Conservation (phyloP, 2,329 filamentous ascomycete genomes). For the Alternaria panax region DNA sequence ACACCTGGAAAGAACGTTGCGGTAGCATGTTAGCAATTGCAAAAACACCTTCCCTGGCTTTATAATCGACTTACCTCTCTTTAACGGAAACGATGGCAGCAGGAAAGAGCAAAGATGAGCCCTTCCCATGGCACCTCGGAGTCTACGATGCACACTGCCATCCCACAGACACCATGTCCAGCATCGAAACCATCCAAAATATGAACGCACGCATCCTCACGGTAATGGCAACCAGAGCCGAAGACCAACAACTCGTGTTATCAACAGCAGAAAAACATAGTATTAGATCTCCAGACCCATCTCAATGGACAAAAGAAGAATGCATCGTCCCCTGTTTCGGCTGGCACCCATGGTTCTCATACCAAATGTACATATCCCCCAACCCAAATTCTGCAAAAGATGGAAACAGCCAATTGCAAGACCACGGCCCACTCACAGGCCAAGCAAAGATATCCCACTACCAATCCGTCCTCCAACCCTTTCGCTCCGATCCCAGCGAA, state of each 20-base stretch:
- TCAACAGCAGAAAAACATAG: constrained; percentile 65
- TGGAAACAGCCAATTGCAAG: constrained; percentile 3
- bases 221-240: constrained; percentile 77
- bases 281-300: constrained; percentile 46
- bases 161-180: constrained; percentile 78
- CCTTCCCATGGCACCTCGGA: constrained; percentile 73
- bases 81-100: constrained; percentile 1
- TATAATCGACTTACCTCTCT: too few species aligned
- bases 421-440: constrained; percentile 56
- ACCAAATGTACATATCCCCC: constrained; percentile 68
- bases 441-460: constrained; percentile 67
- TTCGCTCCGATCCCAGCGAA: constrained; percentile 34
- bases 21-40: background rate
- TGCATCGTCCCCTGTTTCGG: constrained; percentile 76
- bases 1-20: background rate
- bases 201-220: constrained; percentile 74
- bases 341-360: constrained; percentile 87
- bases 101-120: constrained; percentile 12
- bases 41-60: too few species aligned
- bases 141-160: constrained; percentile 85
- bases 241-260: constrained; percentile 78
- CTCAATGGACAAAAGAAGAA: constrained; percentile 44
- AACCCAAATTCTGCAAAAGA: constrained; percentile 13
- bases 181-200: constrained; percentile 62
- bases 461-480: constrained; percentile 66